Conservation (phyloP, 1,139 yeast species). For the Protomyces arabidopsidicola region DNA sequence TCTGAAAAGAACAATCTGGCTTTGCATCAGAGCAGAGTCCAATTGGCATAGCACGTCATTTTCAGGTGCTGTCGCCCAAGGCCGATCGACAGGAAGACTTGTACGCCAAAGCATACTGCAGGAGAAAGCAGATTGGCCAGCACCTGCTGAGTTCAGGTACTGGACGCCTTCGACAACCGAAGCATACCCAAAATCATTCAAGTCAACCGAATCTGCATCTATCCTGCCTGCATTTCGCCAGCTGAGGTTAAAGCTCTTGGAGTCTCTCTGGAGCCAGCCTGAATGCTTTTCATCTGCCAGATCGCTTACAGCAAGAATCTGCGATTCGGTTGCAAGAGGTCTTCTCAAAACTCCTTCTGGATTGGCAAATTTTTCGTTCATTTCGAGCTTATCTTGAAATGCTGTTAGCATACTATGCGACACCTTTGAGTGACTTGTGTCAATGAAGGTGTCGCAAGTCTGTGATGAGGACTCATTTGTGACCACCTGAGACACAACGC, state of each 20-base stretch:
- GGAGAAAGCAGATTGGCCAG: background rate
- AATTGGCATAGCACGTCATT: background rate
- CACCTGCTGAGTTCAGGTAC: background rate
- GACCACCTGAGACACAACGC: too few relatives aligned
- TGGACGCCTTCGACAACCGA: background rate
- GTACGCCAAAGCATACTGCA: background rate
- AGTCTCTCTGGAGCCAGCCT: background rate
- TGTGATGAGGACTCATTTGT: too few relatives aligned
- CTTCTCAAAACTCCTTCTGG: background rate
- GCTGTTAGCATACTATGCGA: background rate
- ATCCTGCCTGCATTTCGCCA: background rate
- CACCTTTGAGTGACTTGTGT: too few relatives aligned
- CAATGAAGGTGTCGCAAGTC: too few relatives aligned
- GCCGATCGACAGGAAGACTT: too few relatives aligned
- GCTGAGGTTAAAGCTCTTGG: background rate
- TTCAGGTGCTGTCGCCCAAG: background rate
- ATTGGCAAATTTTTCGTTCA: background rate
- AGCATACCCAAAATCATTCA: background rate
- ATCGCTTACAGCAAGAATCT: background rate
- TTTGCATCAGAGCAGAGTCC: background rate
- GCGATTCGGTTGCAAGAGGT: background rate
- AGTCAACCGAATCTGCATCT: background rate
- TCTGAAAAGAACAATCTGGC: background rate
- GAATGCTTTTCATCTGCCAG: background rate
- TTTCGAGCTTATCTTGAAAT: background rate